These are phyloP conservation scores for Oldenlandia corymbosa DNA, from an alignment of 257 asterid species.

Conservation along the genomic window DNA sequence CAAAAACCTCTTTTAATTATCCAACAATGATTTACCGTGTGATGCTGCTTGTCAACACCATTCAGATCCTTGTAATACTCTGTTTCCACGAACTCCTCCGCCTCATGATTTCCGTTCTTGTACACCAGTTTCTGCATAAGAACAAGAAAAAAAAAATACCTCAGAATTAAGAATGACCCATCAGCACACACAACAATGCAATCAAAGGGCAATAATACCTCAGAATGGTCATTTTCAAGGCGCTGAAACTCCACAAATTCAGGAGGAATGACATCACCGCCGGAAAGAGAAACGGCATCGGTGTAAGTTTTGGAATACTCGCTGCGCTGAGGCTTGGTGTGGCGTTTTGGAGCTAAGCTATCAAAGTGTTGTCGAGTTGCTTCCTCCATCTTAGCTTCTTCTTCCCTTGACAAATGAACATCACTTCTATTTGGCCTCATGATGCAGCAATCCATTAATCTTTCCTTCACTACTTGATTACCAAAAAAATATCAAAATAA, in stretches of 20 bases:
- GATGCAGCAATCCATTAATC: constrained; percentile 17
- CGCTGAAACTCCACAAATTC: constrained; percentile 52
- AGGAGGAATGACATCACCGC: constrained; percentile 42
- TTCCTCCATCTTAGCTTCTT: constrained; percentile 57
- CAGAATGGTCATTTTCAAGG: constrained; percentile 51
- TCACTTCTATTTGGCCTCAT: constrained; percentile 73
- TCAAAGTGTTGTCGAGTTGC: constrained; percentile 63
- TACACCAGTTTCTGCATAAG: constrained; percentile 49
- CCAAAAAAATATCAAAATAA: too few relatives aligned
- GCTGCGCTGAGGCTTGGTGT: constrained; percentile 89
- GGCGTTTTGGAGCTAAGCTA: constrained; percentile 71
- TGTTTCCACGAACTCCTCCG: constrained; percentile 75
- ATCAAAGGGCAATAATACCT: constrained; percentile 26
- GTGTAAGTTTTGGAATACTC: constrained; percentile 55
- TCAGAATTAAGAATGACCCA: too few relatives aligned
- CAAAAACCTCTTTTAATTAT: neutral
- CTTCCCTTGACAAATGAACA: constrained; percentile 52
- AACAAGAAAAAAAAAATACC: neutral
- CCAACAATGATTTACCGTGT: constrained; percentile 47
- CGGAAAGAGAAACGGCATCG: constrained; percentile 33
- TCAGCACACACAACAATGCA: neutral
- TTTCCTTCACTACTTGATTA: too few relatives aligned
- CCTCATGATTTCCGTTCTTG: constrained; percentile 32
- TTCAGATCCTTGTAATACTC: constrained; percentile 83
- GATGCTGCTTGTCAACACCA: constrained; percentile 74